A percentile compares a stretch with the other conserved stretches of the same genome.
Conservation (phyloP, 345 rosid species). For the Jatropha curcas region DNA sequence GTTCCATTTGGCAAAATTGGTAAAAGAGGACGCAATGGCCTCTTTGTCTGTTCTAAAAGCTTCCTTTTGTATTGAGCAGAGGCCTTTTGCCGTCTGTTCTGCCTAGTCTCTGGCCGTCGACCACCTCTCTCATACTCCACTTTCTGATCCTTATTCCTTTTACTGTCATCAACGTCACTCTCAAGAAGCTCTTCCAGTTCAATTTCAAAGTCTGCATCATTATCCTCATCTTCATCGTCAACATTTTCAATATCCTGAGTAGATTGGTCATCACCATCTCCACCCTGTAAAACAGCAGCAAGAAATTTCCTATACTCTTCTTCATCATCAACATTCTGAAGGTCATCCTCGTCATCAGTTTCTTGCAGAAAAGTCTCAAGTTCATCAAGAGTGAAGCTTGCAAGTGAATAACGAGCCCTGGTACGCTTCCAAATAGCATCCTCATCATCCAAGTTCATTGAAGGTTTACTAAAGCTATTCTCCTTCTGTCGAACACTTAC, state of each 20-base stretch:
- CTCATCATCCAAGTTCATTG: constrained; percentile 41
- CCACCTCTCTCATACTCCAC: constrained; percentile 35
- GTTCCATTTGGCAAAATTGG: constrained; percentile 57
- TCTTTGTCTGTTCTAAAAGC: constrained; percentile 58
- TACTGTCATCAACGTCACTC: constrained; percentile 70
- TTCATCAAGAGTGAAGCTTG: constrained; percentile 86
- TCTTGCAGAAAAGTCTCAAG: constrained; percentile 94
- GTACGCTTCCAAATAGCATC: constrained; percentile 92
- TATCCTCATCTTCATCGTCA: constrained; percentile 87
- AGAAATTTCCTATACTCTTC: constrained; percentile 90
- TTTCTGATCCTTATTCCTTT: constrained; percentile 36
- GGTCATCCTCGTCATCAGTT: constrained; percentile 88
- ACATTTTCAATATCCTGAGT: constrained; percentile 38
- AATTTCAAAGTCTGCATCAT: constrained; percentile 87
- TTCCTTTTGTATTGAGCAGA: constrained; percentile 44
- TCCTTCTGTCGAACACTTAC: constrained; percentile 21
- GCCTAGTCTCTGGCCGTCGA: constrained; percentile 77
- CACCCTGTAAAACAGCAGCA: constrained; percentile 74
- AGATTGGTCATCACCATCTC: constrained; percentile 47
- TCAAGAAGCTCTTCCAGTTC: constrained; percentile 92
- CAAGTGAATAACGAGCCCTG: constrained; percentile 83
- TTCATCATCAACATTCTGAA: constrained; percentile 84
- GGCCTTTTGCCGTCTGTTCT: constrained; percentile 61
- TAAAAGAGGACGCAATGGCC: constrained; percentile 75
- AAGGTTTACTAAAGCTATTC: constrained; percentile 21